Evolutionary conservation across 805 yeast genomes (phyloP).

Genomic region (Ogataea ramenticola): DNA sequence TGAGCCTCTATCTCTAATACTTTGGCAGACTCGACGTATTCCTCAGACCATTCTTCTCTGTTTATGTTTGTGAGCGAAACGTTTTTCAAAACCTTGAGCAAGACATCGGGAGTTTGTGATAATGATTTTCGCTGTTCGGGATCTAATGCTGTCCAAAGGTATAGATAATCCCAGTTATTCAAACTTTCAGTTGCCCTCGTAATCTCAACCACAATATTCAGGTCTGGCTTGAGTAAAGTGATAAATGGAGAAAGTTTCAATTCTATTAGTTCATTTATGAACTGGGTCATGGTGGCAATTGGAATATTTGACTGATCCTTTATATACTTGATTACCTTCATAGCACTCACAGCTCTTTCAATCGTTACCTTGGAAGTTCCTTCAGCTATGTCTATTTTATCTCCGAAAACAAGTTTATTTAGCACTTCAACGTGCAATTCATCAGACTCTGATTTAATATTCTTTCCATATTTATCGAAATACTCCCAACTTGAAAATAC

Average conservation of each 20-base stretch:
- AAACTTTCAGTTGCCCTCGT: constrained; percentile 3
- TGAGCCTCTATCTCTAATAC: neutral
- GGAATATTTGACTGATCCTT: constrained; percentile 9
- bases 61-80: neutral
- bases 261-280: constrained; percentile 12
- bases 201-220: constrained; percentile 3
- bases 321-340: constrained; percentile 9
- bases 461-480: constrained; percentile 5
- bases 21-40: neutral
- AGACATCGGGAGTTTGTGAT: neutral
- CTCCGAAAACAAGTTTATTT: constrained; percentile 17
- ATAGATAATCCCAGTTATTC: constrained; percentile 14
- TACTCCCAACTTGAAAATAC: constrained; percentile 27
- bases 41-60: neutral
- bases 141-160: constrained; percentile 12
- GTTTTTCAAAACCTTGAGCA: constrained; percentile 2
- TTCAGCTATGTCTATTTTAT: constrained; percentile 15
- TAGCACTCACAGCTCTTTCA: constrained; percentile 6
- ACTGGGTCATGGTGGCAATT: constrained; percentile 2
- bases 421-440: constrained; percentile 8
- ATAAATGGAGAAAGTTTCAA: constrained; percentile 12
- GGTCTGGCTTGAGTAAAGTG: constrained; percentile 7
- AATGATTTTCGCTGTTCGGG: neutral
- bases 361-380: constrained; percentile 10
- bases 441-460: constrained; percentile 6